Evolutionary conservation across 495 filamentous ascomycete genomes (phyloP).

Genomic region (Acidiella bohemica): DNA sequence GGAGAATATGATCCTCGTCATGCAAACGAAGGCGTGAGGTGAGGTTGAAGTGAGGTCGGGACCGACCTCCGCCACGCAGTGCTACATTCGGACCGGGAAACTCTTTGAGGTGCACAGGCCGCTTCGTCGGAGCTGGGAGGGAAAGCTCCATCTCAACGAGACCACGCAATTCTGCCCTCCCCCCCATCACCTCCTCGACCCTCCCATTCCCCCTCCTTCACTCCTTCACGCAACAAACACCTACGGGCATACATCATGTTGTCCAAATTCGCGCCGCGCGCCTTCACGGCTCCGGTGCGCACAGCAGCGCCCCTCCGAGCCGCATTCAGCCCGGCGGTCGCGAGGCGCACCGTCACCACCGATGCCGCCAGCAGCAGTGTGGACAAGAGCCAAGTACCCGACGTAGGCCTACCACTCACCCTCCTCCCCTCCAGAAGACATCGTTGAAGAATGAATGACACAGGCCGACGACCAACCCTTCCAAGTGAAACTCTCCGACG

Average conservation of each 20-base stretch:
- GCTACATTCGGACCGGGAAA: too few relatives aligned
- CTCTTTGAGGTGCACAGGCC: too few relatives aligned
- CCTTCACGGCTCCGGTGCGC: constrained; percentile 37
- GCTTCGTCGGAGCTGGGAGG: too few relatives aligned
- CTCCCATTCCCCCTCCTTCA: neutral
- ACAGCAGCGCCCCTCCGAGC: constrained; percentile 32
- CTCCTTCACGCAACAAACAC: neutral
- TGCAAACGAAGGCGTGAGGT: too few relatives aligned
- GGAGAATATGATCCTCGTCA: too few relatives aligned
- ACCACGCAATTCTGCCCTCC: too few relatives aligned
- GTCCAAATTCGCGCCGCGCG: constrained; percentile 25
- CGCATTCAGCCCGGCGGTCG: constrained; percentile 24
- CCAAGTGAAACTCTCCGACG: constrained; percentile 79
- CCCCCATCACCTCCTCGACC: neutral
- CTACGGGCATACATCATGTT: constrained; percentile 17
- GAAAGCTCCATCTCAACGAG: too few relatives aligned
- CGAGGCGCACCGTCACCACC: constrained; percentile 73
- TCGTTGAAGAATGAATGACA: too few relatives aligned
- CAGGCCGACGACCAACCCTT: constrained; percentile 92
- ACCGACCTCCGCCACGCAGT: too few relatives aligned
- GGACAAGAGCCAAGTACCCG: constrained; percentile 67
- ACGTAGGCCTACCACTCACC: constrained; percentile 31
- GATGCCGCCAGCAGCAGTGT: constrained; percentile 85
- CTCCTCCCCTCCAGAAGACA: too few relatives aligned
- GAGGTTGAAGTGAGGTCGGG: too few relatives aligned